Evolutionary conservation across 2,329 filamentous ascomycete genomes (phyloP), one percentile per base, ranked within the genome.

Genomic region (Fusarium abutilonis): DNA sequence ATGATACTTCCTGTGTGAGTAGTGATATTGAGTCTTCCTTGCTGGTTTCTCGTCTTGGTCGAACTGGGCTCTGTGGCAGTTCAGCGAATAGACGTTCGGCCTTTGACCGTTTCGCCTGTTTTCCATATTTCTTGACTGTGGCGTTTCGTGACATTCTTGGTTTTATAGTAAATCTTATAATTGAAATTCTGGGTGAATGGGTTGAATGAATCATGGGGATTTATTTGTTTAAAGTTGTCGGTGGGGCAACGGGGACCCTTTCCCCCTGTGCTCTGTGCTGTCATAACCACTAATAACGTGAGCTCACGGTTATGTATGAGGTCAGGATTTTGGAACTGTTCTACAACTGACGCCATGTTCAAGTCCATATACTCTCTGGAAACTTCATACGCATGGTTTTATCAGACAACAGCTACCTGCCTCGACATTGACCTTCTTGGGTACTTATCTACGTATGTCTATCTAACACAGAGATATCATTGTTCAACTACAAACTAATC

Each of bases 1-100:
- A 58, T 3, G 73, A 72, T 23, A 80, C 66, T 44, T 76, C 72
- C 32, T 75, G 66, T 8, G 76, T 72, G 38, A 82, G 59, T 23
- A 72, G 70, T 15, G 61, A 68, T 17, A 81, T 38, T 15, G 66
- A 64, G 41, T 74, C 67, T 35, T 72, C 57, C 26, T 55, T 46
- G 14, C 42, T 52, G 19, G 39, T 21, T 35, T 60, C 46, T 28
- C 56, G 46, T 35, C 67, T 66, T 40, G 64, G 72, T 43, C 80
- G 78, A 46, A 79, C 59, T 4, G 83, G 83, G 40, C 80, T 84
- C 54, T 79, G 78, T 1, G 83, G 82, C 9, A 86, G 71, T 64
- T 84, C 81, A 17, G 79, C 79, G 61, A 85, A 84, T 40, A 83
- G 72, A 19, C 80, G 76, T 38, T 82, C 78, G 15, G 78, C 75